Conservation (phyloP, 805 yeast species). For the Teunomyces funiuensis region DNA sequence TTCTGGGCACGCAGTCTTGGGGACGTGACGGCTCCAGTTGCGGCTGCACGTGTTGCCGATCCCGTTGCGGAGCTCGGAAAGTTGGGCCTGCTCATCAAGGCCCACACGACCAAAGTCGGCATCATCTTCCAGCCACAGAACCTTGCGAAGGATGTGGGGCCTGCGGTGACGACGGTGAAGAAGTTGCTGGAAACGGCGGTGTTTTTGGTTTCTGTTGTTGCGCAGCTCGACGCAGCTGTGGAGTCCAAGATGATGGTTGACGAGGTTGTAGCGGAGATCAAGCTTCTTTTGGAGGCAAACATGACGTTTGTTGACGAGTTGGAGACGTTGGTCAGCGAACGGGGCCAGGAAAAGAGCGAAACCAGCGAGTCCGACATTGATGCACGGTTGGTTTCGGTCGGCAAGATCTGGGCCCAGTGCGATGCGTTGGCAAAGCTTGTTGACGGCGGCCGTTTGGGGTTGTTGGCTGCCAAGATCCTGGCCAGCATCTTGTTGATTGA, state of each 20-base stretch:
- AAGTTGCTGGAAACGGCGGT: conserved; percentile 47
- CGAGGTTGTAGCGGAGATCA: conserved; percentile 27
- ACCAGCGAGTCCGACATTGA: conserved; percentile 19
- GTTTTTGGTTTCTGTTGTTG: conserved; percentile 43
- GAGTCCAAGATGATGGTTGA: conserved; percentile 40
- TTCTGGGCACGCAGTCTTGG: conserved; percentile 21
- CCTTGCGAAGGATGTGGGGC: conserved; percentile 34
- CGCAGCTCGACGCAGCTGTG: conserved; percentile 26
- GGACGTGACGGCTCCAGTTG: not conserved
- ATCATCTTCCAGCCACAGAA: conserved; percentile 65
- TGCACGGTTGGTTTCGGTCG: conserved; percentile 57
- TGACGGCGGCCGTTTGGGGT: conserved; percentile 52
- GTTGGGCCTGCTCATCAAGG: conserved; percentile 57
- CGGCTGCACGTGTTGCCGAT: conserved; percentile 32
- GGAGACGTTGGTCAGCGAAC: conserved; percentile 15
- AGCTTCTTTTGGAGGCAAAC: conserved; percentile 18
- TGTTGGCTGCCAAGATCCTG: conserved; percentile 48
- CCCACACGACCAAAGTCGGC: conserved; percentile 78
- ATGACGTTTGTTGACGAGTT: conserved; percentile 28
- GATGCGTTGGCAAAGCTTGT: conserved; percentile 45
- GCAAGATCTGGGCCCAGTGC: conserved; percentile 71
- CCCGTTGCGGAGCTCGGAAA: conserved; percentile 62
- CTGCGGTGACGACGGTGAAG: conserved; percentile 47
- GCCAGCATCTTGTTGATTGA: conserved; percentile 47
- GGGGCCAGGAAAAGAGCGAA: not conserved